Percentiles rank a stretch among this genome's conserved stretches.
Conservation (phyloP, 2,329 filamentous ascomycete species). For the Zymoseptoria ardabiliae region DNA sequence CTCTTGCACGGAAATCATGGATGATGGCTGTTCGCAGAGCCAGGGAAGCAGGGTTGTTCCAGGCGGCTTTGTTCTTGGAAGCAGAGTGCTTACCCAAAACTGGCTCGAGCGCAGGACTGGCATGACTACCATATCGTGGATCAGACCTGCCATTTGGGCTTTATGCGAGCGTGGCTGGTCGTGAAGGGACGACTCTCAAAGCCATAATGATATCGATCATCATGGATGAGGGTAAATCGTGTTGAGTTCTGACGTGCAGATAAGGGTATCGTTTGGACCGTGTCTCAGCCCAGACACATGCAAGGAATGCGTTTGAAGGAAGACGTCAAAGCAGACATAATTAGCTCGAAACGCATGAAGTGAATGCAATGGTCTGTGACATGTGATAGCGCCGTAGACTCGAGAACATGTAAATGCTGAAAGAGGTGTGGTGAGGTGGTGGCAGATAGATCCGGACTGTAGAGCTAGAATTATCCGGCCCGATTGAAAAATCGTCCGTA, state of each 20-base stretch:
- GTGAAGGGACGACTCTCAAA: not conserved
- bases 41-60: not conserved
- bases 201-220: not conserved
- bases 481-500: not conserved
- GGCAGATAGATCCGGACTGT: not conserved
- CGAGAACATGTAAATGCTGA: not conserved
- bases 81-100: not conserved
- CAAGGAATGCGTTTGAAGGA: not conserved
- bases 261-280: not conserved
- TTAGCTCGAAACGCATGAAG: not conserved
- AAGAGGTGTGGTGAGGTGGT: not conserved
- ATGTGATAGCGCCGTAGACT: not conserved
- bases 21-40: not conserved
- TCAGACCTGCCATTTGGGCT: not conserved
- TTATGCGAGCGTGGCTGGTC: conserved; percentile 1
- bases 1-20: not conserved
- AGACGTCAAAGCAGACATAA: not conserved
- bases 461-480: not conserved
- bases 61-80: not conserved
- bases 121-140: not conserved
- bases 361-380: not conserved
- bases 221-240: not conserved
- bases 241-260: not conserved
- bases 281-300: not conserved
- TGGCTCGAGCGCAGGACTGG: not conserved